Conservation (phyloP, 208 protist species). For the Acanthamoeba lugdunensis region DNA sequence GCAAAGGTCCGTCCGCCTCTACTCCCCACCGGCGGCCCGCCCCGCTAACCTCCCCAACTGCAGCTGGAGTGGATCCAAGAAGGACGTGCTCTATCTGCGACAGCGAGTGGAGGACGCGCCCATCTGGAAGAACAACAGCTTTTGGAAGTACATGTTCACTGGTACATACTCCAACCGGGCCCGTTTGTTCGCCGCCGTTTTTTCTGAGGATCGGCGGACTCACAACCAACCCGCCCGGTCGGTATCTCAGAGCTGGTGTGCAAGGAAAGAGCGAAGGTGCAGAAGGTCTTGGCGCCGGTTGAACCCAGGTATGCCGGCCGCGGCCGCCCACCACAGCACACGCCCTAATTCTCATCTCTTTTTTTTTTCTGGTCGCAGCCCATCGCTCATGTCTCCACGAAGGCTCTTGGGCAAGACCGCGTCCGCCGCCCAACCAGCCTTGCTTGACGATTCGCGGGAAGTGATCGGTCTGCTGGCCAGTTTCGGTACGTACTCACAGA, state of each 20-base stretch:
- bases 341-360: neutral
- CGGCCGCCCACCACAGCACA: neutral
- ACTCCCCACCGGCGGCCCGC: no score
- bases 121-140: neutral
- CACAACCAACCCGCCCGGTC: no score
- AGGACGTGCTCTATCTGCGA: neutral
- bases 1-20: neutral
- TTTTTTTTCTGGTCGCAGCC: neutral
- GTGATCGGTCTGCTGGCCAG: conserved; percentile 29
- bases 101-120: neutral
- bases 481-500: neutral
- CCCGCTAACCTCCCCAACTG: neutral
- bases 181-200: neutral
- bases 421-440: neutral
- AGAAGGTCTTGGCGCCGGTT: conserved; percentile 1
- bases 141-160: conserved; percentile 37
- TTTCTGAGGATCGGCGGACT: neutral
- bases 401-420: neutral
- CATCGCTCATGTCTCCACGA: neutral
- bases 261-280: conserved; percentile 19
- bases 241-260: conserved; percentile 6
- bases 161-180: neutral
- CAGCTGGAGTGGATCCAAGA: neutral
- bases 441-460: conserved; percentile 16
- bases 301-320: neutral